Evolutionary conservation across 2,329 filamentous ascomycete genomes (phyloP).

Genomic region (Xylariaceae sp.): DNA sequence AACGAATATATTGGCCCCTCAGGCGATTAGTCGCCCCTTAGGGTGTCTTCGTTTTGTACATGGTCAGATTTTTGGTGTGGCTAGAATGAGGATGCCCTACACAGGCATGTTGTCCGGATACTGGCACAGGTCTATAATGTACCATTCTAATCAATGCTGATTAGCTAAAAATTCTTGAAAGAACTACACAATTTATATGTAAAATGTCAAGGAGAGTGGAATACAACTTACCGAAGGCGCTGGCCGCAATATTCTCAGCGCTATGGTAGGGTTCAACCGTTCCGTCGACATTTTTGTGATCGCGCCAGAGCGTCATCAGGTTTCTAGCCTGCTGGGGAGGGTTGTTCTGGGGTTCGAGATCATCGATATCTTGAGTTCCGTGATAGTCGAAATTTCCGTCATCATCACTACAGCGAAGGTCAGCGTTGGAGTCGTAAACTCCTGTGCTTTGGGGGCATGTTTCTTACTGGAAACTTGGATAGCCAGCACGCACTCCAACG

Average conservation of each 20-base stretch:
- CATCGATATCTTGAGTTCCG: conserved; percentile 12
- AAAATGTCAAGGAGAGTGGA: no score
- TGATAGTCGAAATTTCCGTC: conserved; percentile 8
- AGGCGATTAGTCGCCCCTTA: no score
- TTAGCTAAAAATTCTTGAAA: no score
- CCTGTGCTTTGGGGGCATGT: no score
- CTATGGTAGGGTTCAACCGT: conserved; percentile 15
- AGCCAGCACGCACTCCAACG: conserved; percentile 1
- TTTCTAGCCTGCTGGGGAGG: conserved; percentile 13
- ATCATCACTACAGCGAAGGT: conserved; percentile 18
- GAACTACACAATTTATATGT: no score
- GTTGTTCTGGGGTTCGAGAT: conserved; percentile 11
- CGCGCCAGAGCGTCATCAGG: conserved; percentile 10
- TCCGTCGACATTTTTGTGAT: conserved; percentile 9
- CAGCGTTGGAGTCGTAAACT: conserved; percentile 15
- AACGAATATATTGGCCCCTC: no score
- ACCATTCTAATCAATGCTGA: no score
- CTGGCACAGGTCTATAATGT: no score
- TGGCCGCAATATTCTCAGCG: conserved; percentile 17
- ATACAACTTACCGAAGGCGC: conserved; percentile 15
- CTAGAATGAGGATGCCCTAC: no score
- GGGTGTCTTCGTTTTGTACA: no score
- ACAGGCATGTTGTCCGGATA: no score
- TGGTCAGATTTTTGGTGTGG: no score
- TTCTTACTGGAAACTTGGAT: conserved; percentile 10